Base-by-base conservation (phyloP, 768 basidiomycete species). In the Exsudoporus frostii region DNA sequence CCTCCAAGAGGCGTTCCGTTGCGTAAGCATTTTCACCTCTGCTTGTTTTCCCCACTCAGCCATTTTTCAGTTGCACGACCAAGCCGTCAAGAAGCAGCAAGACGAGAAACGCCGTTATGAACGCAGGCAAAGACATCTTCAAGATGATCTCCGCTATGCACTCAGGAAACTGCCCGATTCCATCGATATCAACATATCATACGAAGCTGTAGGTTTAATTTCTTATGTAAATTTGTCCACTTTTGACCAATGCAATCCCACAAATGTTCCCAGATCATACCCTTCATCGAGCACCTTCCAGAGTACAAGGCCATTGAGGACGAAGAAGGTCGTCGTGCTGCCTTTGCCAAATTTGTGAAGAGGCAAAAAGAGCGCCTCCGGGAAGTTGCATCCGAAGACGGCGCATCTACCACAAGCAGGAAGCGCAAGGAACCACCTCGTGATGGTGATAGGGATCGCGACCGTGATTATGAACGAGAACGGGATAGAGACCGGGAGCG, bases 71-170 rank as follows among this genome's bases (percentile, higher is more conserved):
- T 65, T 98, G 20, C 88, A 83, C 48, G 82, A 84, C 8, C 77
- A 78, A 50, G 87, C 88, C 13, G 54, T 83, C 38, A 88, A 84
- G 69, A 85, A 85, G 56, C 86, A 88, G 33, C 87, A 88, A 3
- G 90, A 93, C 15, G 97, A 98, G 68, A 90, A 84, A 67, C 78
- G 86, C n/a, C 82, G 92, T 33, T 73, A 84, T 1, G 97, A 98
- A 71, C 80, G 93, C 52, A 85, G 80, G 62, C 84, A 87, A 53
- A 81, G 95, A 25, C 90, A 96, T 68, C 72, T 92, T 56, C 92
- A 97, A 64, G 97, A 99, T 70, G 97, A 98, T 65, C 76, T 99
- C 34, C 86, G 97, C 7, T 97, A 98, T 72, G 97, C 95, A 0
- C 76, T 98, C 58, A 93, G 90, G 73, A 96, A 96, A 67, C 75